These are phyloP conservation scores for Xylaria sp. DNA, from an alignment of 2,329 filamentous ascomycete genomes.

Conservation along the genomic window DNA sequence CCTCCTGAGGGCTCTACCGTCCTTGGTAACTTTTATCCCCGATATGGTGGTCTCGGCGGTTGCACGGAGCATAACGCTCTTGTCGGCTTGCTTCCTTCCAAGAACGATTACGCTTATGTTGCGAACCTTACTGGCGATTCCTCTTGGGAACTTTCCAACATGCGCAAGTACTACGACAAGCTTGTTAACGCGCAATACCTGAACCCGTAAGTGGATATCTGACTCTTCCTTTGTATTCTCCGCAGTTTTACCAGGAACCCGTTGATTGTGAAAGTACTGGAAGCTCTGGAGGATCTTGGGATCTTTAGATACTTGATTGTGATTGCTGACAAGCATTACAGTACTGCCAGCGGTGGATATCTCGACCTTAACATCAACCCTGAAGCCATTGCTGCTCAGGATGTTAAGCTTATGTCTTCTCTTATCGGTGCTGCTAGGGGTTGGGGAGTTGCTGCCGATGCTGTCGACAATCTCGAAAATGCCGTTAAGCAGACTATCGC, in stretches of 20 bases:
- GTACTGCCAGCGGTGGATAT: not conserved
- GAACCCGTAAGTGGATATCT: constrained; percentile 53
- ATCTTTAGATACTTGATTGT: not conserved
- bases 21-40: constrained; percentile 59
- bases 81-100: constrained; percentile 66
- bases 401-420: constrained; percentile 30
- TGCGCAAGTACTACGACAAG: constrained; percentile 67
- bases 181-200: constrained; percentile 66
- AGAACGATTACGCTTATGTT: constrained; percentile 68
- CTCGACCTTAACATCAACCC: constrained; percentile 32
- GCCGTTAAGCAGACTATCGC: constrained; percentile 23
- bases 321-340: not conserved
- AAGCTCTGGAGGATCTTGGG: too few species aligned
- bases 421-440: constrained; percentile 25
- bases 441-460: not conserved
- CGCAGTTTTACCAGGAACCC: not conserved
- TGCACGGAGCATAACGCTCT: constrained; percentile 70
- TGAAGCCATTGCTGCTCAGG: constrained; percentile 30
- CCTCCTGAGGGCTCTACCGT: constrained; percentile 54
- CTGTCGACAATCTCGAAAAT: not conserved
- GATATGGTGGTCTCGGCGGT: constrained; percentile 58
- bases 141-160: constrained; percentile 67
- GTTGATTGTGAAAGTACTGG: too few species aligned
- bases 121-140: constrained; percentile 67
- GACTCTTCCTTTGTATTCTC: not conserved